Evolutionary conservation across 202 grass and related monocot species (phyloP).

Genomic region (Carex sylvatica): DNA sequence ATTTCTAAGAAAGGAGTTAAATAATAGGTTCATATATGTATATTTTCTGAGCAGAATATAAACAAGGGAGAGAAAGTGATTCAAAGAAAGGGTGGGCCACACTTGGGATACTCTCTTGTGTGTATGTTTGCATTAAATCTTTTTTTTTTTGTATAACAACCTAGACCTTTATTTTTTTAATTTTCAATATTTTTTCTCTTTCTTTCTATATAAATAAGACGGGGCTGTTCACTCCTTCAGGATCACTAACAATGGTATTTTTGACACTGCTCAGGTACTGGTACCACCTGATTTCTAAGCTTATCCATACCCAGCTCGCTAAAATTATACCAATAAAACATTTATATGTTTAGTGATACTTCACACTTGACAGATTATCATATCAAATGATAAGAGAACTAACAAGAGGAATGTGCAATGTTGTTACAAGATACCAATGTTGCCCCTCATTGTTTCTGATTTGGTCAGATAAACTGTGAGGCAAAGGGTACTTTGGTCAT

Average conservation of each 20-base stretch:
- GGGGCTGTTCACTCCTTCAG: too few species aligned
- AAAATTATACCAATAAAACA: too few species aligned
- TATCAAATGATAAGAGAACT: too few species aligned
- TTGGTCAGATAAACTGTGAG: neutral
- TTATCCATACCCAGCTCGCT: too few species aligned
- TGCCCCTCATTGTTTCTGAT: neutral
- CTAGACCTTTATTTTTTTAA: neutral
- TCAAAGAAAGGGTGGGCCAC: constrained; percentile 64
- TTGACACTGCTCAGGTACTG: too few species aligned
- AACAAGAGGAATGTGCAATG: neutral
- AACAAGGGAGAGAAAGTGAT: constrained; percentile 52
- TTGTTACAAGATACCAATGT: neutral
- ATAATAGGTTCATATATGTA: neutral
- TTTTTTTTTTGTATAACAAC: constrained; percentile 11
- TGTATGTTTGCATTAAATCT: constrained; percentile 48
- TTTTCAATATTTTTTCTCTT: constrained; percentile 11
- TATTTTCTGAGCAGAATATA: constrained; percentile 46
- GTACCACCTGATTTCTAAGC: too few species aligned
- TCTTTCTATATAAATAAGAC: constrained; percentile 26
- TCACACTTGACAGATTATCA: too few species aligned
- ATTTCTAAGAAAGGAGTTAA: neutral
- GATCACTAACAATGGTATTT: too few species aligned
- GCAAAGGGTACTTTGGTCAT: neutral
- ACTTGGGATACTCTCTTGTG: constrained; percentile 79
- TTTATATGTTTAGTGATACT: too few species aligned